phyloP scores from a whole-genome alignment of 2,329 filamentous ascomycete species.

The Moelleriella libera region DNA sequence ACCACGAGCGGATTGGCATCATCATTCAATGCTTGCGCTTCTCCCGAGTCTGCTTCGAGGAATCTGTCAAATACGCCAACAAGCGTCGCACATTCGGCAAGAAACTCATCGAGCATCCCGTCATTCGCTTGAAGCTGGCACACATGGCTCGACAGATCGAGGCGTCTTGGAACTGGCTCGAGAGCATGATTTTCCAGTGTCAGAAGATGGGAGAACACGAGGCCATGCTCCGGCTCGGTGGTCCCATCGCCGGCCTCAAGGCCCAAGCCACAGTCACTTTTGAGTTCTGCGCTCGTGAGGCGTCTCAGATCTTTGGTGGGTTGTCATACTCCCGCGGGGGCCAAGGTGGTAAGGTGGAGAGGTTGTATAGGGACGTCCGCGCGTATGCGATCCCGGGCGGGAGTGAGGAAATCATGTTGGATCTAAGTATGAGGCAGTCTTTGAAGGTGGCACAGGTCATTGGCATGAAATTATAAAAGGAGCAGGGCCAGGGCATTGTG shows the following conservation, averaged over 20 bases:
- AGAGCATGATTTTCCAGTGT: slow-evolving; percentile 89
- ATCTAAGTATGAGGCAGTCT: slow-evolving; percentile 85
- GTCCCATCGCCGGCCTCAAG: slow-evolving; percentile 86
- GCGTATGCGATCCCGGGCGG: slow-evolving; percentile 95
- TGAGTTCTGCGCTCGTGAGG: slow-evolving; percentile 94
- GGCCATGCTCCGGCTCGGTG: slow-evolving; percentile 90
- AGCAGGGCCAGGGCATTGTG: not conserved
- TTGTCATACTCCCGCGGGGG: slow-evolving; percentile 85
- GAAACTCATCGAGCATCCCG: slow-evolving; percentile 89
- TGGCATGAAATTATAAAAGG: slow-evolving; percentile 79
- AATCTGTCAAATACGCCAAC: slow-evolving; percentile 91
- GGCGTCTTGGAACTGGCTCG: slow-evolving; percentile 91
- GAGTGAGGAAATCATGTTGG: slow-evolving; percentile 96
- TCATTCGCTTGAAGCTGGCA: slow-evolving; percentile 93
- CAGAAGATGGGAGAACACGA: slow-evolving; percentile 86
- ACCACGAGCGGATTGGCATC: slow-evolving; percentile 97
- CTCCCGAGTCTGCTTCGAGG: slow-evolving; percentile 91
- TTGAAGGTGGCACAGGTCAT: slow-evolving; percentile 77
- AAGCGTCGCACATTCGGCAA: slow-evolving; percentile 96
- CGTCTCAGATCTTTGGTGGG: slow-evolving; percentile 93
- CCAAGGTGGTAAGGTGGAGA: slow-evolving; percentile 89
- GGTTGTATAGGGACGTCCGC: slow-evolving; percentile 85
- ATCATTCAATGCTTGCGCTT: slow-evolving; percentile 96
- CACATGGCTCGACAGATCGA: slow-evolving; percentile 98
- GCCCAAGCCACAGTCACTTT: slow-evolving; percentile 90